Percentiles rank a stretch among this genome's conserved stretches.
phyloP scores from a whole-genome alignment of 768 basidiomycete species.

The Termitomyces sp. region DNA sequence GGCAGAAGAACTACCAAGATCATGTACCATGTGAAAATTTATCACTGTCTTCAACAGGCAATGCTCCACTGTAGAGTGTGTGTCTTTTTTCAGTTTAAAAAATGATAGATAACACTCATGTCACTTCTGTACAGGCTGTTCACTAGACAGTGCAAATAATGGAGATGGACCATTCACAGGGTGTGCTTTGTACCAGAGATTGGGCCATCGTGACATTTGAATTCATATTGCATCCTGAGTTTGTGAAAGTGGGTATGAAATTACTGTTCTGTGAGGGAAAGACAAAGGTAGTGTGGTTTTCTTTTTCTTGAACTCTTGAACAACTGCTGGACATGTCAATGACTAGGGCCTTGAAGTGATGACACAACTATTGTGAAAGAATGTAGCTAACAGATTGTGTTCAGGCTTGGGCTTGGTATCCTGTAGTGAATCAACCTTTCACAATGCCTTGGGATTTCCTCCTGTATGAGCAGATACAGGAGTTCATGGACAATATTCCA shows the following conservation, averaged over 20 bases:
- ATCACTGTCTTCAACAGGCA: slow-evolving; percentile 38
- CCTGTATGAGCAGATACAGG: no score
- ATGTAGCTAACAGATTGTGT: no score
- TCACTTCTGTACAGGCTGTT: slow-evolving; percentile 61
- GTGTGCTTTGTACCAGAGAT: slow-evolving; percentile 90
- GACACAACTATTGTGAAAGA: slow-evolving; percentile 53
- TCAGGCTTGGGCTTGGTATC: no score
- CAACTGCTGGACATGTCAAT: not conserved
- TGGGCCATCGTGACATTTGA: slow-evolving; percentile 93
- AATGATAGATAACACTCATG: slow-evolving; percentile 1
- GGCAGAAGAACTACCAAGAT: slow-evolving; percentile 80
- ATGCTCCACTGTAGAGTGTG: slow-evolving; percentile 91
- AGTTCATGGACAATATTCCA: no score
- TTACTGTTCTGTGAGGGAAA: slow-evolving; percentile 92
- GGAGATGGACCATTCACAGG: slow-evolving; percentile 88
- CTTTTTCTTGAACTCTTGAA: not conserved
- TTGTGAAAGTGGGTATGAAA: slow-evolving; percentile 91
- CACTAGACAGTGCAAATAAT: slow-evolving; percentile 90
- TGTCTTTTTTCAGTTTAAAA: slow-evolving; percentile 3
- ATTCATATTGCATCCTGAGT: slow-evolving; percentile 90
- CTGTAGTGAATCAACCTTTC: no score
- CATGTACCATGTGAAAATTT: not conserved
- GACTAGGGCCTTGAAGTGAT: slow-evolving; percentile 73
- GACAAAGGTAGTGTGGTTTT: slow-evolving; percentile 64
- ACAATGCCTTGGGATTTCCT: no score